These are phyloP conservation scores for Hemileccinum impolitum DNA, from an alignment of 768 basidiomycete species.

Conservation along the genomic window DNA sequence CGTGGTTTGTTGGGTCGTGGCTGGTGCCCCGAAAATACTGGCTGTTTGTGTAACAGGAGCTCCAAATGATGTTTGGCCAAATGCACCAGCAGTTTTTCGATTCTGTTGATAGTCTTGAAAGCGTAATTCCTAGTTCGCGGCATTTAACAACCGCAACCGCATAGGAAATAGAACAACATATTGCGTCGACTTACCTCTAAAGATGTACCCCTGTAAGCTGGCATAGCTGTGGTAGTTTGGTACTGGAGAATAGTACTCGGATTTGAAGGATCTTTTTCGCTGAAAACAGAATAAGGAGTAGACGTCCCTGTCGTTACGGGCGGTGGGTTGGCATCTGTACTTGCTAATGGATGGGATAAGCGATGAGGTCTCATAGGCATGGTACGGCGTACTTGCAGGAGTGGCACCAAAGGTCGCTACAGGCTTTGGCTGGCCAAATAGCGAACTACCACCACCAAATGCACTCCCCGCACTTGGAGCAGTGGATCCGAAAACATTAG, in stretches of 20 bases:
- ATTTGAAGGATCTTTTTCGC: slow-evolving; percentile 63
- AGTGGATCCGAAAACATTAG: slow-evolving; percentile 35
- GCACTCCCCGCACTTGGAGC: slow-evolving; percentile 30
- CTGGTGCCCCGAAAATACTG: slow-evolving; percentile 25
- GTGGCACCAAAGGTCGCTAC: slow-evolving; percentile 42
- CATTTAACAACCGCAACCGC: neutral
- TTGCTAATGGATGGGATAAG: slow-evolving; percentile 27
- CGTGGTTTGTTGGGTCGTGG: slow-evolving; percentile 27
- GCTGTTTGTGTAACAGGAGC: slow-evolving; percentile 26
- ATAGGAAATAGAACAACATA: slow-evolving; percentile 3
- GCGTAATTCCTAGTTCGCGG: slow-evolving; percentile 57
- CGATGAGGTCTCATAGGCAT: neutral
- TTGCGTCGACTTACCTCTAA: slow-evolving; percentile 52
- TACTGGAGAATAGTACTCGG: slow-evolving; percentile 56
- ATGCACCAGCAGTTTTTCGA: slow-evolving; percentile 66
- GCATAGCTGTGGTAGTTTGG: slow-evolving; percentile 80
- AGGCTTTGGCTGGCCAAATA: slow-evolving; percentile 59
- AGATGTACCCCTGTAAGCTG: slow-evolving; percentile 72
- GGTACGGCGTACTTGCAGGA: slow-evolving; percentile 29
- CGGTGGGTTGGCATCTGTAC: slow-evolving; percentile 38
- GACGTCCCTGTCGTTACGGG: slow-evolving; percentile 68
- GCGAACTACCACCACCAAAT: slow-evolving; percentile 44
- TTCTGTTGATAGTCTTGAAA: slow-evolving; percentile 73
- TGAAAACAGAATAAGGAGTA: slow-evolving; percentile 55
- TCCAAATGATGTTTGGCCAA: slow-evolving; percentile 44